A percentile compares a stretch with the other conserved stretches of the same genome.
These are phyloP conservation scores for Penicillium expansum DNA, from an alignment of 2,329 filamentous ascomycete species.

Conservation along the genomic window DNA sequence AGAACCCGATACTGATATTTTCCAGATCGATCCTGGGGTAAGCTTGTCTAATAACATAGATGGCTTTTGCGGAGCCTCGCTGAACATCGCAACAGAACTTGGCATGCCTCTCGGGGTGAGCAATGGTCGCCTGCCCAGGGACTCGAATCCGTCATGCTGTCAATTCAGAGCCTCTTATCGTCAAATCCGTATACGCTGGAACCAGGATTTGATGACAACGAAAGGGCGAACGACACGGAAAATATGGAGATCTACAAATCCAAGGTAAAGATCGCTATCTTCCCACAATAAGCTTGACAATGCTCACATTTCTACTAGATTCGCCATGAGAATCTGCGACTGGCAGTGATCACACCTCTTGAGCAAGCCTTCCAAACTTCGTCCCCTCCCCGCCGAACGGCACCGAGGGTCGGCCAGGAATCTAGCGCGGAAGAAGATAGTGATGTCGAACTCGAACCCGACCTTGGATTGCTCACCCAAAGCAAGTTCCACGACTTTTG, in stretches of 20 bases:
- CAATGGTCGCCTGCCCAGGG: conserved; percentile 97
- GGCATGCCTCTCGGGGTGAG: conserved; percentile 84
- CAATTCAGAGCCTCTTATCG: conserved; percentile 95
- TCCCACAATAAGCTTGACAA: not conserved
- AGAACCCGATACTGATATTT: conserved; percentile 16
- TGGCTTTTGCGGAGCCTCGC: not conserved
- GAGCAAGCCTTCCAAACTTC: conserved; percentile 65
- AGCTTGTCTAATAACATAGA: conserved; percentile 14
- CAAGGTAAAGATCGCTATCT: conserved; percentile 60
- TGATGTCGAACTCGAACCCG: not conserved
- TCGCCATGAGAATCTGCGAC: conserved; percentile 80
- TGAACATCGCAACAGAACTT: conserved; percentile 64
- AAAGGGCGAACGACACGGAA: conserved; percentile 64
- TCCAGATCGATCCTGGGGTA: conserved; percentile 81
- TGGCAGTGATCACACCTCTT: conserved; percentile 80
- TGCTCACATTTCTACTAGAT: conserved; percentile 57
- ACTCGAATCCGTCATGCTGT: conserved; percentile 87
- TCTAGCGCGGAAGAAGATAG: conserved; percentile 20
- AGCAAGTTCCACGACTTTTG: conserved; percentile 87
- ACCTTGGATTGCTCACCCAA: conserved; percentile 40
- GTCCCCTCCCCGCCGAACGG: not conserved
- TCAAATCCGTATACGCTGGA: conserved; percentile 94
- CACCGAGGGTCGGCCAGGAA: conserved; percentile 42
- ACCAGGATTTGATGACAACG: conserved; percentile 81
- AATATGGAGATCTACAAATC: conserved; percentile 71